These are phyloP conservation scores for Pluteus cervinus DNA, from an alignment of 768 basidiomycete genomes.

Conservation along the genomic window DNA sequence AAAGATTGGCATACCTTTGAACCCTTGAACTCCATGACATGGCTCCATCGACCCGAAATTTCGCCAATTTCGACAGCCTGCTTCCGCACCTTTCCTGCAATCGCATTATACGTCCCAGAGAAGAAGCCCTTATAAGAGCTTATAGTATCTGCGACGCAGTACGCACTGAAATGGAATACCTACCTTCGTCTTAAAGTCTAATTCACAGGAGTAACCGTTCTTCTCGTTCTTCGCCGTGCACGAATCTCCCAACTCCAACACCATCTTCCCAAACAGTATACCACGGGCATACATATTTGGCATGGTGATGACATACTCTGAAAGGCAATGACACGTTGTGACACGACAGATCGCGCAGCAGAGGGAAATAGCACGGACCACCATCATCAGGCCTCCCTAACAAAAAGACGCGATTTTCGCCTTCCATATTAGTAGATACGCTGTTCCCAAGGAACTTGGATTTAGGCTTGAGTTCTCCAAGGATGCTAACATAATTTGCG, in stretches of 20 bases:
- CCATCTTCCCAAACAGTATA: constrained; percentile 90
- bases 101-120: constrained; percentile 91
- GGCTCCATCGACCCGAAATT: constrained; percentile 86
- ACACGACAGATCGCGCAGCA: constrained; percentile 4
- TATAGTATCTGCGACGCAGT: neutral
- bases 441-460: constrained; percentile 96
- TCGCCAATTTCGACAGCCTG: constrained; percentile 71
- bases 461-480: constrained; percentile 93
- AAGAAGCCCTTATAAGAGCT: constrained; percentile 73
- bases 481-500: constrained; percentile 77
- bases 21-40: constrained; percentile 79
- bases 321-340: constrained; percentile 2
- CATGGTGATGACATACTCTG: constrained; percentile 90
- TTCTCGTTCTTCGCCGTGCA: constrained; percentile 82
- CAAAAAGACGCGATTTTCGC: constrained; percentile 83
- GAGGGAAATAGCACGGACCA: constrained; percentile 38
- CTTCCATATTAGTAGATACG: constrained; percentile 95
- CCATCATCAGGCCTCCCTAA: constrained; percentile 84
- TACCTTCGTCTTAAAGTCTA: constrained; percentile 98
- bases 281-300: constrained; percentile 96
- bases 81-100: constrained; percentile 73
- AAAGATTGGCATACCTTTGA: constrained; percentile 41
- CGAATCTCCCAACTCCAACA: constrained; percentile 89
- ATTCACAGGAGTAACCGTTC: constrained; percentile 65
- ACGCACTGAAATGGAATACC: constrained; percentile 8